Evolutionary conservation across 805 yeast species (phyloP).

Genomic region (Candida wancherniae): DNA sequence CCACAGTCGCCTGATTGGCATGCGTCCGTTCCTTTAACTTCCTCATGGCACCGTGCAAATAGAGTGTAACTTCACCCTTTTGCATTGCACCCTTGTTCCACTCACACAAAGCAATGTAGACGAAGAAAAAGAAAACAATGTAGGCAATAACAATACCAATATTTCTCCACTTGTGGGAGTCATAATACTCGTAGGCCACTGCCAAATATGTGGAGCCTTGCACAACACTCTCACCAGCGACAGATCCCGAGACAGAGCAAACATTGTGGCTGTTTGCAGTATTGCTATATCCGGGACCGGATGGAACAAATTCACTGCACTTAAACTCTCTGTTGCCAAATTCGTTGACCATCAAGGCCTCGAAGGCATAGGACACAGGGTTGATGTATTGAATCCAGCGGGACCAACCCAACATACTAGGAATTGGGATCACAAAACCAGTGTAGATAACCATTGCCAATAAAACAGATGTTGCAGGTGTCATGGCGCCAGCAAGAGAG

Average conservation of each 20-base stretch:
- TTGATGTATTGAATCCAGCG: constrained; percentile 34
- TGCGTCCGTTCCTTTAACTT: constrained; percentile 26
- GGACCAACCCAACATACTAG: constrained; percentile 27
- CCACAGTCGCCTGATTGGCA: constrained; percentile 17
- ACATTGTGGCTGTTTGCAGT: constrained; percentile 5
- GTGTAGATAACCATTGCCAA: constrained; percentile 53
- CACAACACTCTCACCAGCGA: constrained; percentile 20
- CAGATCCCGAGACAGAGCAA: constrained; percentile 16
- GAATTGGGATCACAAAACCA: constrained; percentile 38
- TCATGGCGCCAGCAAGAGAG: constrained; percentile 35
- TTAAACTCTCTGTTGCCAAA: constrained; percentile 23
- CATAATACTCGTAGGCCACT: constrained; percentile 29
- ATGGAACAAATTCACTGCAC: constrained; percentile 16
- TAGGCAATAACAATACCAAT: constrained; percentile 51
- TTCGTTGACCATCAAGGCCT: constrained; percentile 22
- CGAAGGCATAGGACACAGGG: constrained; percentile 26
- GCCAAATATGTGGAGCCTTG: constrained; percentile 28
- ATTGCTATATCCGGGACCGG: constrained; percentile 18
- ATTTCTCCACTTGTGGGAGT: constrained; percentile 57
- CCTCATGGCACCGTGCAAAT: constrained; percentile 35
- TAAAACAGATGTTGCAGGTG: constrained; percentile 39
- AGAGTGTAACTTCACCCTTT: constrained; percentile 67
- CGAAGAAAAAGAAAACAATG: constrained; percentile 26
- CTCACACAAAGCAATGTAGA: constrained; percentile 54
- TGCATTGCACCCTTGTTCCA: constrained; percentile 57